Percentiles rank a stretch among this genome's conserved stretches.
phyloP scores from a whole-genome alignment of 305 asterid genomes.

The Rubia peregrina region DNA sequence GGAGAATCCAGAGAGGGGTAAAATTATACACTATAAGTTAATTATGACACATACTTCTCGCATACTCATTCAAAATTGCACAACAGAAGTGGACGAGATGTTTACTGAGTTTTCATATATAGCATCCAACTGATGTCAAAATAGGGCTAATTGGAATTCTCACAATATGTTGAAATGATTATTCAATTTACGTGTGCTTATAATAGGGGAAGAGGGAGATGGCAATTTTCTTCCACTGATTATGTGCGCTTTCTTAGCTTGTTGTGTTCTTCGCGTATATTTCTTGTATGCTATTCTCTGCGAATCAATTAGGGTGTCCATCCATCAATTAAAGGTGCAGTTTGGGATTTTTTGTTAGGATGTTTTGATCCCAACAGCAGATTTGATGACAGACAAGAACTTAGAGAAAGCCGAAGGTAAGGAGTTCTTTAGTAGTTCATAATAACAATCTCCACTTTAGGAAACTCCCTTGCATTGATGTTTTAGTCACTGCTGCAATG shows the following conservation, averaged over 20 bases:
- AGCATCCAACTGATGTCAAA: neutral
- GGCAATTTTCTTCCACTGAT: slow-evolving; percentile 14
- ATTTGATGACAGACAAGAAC: slow-evolving; percentile 54
- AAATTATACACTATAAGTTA: slow-evolving; percentile 3
- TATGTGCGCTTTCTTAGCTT: slow-evolving; percentile 8
- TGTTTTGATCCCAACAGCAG: slow-evolving; percentile 89
- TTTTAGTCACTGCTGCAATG: neutral
- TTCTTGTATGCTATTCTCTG: slow-evolving; percentile 22
- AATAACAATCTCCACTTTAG: neutral
- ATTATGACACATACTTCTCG: neutral
- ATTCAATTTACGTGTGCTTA: neutral
- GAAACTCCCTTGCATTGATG: neutral
- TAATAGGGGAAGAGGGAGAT: neutral
- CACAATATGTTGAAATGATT: neutral
- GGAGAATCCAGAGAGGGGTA: slow-evolving; percentile 98
- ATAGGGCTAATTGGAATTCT: neutral
- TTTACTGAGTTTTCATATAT: neutral
- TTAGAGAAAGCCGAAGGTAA: slow-evolving; percentile 70
- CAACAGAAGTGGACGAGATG: neutral
- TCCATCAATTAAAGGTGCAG: slow-evolving; percentile 87
- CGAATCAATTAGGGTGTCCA: slow-evolving; percentile 63
- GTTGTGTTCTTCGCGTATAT: slow-evolving; percentile 4
- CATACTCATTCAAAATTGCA: neutral
- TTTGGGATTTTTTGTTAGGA: slow-evolving; percentile 95
- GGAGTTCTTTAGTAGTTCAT: slow-evolving; percentile 16